A percentile compares a stretch with the other conserved stretches of the same genome.
These are phyloP conservation scores for Nitzschia inconspicua DNA, from an alignment of 108 stramenopile species.

Conservation along the genomic window DNA sequence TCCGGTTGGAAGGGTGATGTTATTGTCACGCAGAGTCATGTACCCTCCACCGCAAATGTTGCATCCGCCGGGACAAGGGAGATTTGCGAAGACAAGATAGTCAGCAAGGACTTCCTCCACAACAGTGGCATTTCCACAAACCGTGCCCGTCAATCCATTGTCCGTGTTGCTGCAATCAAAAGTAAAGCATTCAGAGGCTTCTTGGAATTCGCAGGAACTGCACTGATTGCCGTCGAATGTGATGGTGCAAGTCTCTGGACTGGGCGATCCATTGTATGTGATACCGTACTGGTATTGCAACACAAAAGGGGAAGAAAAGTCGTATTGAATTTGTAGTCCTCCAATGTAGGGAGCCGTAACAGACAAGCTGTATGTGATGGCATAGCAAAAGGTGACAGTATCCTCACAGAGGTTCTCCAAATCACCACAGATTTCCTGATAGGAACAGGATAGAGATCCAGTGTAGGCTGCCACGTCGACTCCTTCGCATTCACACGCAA, in stretches of 20 bases:
- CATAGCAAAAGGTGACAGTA: neutral
- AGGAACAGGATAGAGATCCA: neutral
- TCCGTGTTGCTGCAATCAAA: constrained; percentile 7
- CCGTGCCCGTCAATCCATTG: neutral
- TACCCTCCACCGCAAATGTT: constrained; percentile 1
- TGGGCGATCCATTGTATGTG: neutral
- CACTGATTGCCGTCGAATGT: neutral
- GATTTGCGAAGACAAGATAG: neutral
- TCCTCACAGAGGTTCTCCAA: neutral
- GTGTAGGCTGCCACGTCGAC: neutral
- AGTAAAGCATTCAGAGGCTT: neutral
- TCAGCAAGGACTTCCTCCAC: neutral
- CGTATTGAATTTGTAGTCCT: neutral
- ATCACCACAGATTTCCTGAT: neutral
- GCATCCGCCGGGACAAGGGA: constrained; percentile 5
- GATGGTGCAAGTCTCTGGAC: neutral
- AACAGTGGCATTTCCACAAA: constrained; percentile 1
- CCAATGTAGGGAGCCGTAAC: neutral
- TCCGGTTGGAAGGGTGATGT: constrained; percentile 1
- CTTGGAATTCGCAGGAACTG: neutral
- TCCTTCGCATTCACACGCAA: neutral
- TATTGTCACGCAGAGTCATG: neutral
- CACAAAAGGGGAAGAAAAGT: neutral
- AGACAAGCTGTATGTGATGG: neutral
- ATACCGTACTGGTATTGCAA: constrained; percentile 2